phyloP scores from a whole-genome alignment of 2,329 filamentous ascomycete genomes.

The Cladosporium sp. region DNA sequence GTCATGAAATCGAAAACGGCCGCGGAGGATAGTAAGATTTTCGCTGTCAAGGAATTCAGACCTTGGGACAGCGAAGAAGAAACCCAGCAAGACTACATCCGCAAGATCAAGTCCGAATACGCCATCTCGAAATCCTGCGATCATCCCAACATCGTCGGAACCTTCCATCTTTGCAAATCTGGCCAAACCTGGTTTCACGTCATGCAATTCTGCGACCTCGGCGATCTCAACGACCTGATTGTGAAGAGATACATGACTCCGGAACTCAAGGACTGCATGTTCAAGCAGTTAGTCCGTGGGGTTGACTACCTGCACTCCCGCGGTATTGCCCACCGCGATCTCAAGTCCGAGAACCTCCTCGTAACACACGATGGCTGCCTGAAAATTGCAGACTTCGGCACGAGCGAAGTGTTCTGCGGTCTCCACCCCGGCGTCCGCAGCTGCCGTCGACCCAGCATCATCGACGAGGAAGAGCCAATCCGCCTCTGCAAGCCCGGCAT shows the following conservation, averaged over 20 bases:
- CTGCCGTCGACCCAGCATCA: slow-evolving; percentile 53
- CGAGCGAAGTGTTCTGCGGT: slow-evolving; percentile 80
- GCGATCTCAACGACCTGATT: slow-evolving; percentile 74
- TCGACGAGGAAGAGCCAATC: slow-evolving; percentile 66
- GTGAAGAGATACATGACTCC: slow-evolving; percentile 62
- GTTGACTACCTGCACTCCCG: slow-evolving; percentile 77
- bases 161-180: slow-evolving; percentile 65
- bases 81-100: slow-evolving; percentile 65
- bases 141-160: slow-evolving; percentile 84
- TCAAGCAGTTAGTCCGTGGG: slow-evolving; percentile 83
- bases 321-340: slow-evolving; percentile 85
- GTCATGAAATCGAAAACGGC: slow-evolving; percentile 71
- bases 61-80: slow-evolving; percentile 66
- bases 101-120: slow-evolving; percentile 89
- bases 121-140: slow-evolving; percentile 80
- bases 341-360: slow-evolving; percentile 84
- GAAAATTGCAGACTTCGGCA: slow-evolving; percentile 90
- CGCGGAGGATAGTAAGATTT: slow-evolving; percentile 52
- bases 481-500: slow-evolving; percentile 74
- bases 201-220: slow-evolving; percentile 85
- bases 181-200: slow-evolving; percentile 81
- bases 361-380: slow-evolving; percentile 74
- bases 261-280: slow-evolving; percentile 74
- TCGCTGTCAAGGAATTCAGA: slow-evolving; percentile 85
- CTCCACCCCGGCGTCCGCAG: slow-evolving; percentile 70